Evolutionary conservation across 2,329 filamentous ascomycete species (phyloP), one percentile per base, ranked within the genome.

Genomic region (Ceratocystis harringtonii): DNA sequence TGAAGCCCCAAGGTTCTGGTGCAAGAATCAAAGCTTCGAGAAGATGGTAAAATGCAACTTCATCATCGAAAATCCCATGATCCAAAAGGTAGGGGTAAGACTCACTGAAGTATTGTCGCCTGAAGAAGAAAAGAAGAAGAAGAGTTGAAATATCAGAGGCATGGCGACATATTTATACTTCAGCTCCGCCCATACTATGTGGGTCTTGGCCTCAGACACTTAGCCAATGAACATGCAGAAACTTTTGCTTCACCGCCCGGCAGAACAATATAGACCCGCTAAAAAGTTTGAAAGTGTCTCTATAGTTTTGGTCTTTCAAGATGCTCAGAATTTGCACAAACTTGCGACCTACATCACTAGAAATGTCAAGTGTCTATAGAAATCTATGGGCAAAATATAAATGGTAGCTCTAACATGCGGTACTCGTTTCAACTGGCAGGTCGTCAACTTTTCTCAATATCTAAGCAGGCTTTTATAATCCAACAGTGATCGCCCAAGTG

Each of bases 91-190:
- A 73, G 73, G 74, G 76, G 75, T 71, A 68, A 65, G 71, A 57
- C 74, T 70, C 75, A 79, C 77, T 82, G 76, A 81, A 81, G 79
- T 82, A 82, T 83, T 82, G 80, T 84, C 81, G 81, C 81, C 80
- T 65, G 64, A 77, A 82, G 75, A 80, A 76, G 76, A 82, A 79
- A 76, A 78, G 79, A 79, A 75, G 72, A 76, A 77, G 74, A 77
- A 77, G 72, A 72, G 71, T 72, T 68, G 77, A 74, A 68, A 58
- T 44, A 7, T 69, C 71, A 70, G 69, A 72, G 69, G 66, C 62
- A 44, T 43, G 69, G 17, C 10, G 61, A 32, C 10, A 12, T 30
- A 73, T 80, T 76, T 80, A 80, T 80, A 81, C 63, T 65, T 57
- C 0, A 74, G 75, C 74, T 72, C 72, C 74, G 36, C 75, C 73